phyloP scores from a whole-genome alignment of 768 basidiomycete genomes.

The Austroboletus eburneus region DNA sequence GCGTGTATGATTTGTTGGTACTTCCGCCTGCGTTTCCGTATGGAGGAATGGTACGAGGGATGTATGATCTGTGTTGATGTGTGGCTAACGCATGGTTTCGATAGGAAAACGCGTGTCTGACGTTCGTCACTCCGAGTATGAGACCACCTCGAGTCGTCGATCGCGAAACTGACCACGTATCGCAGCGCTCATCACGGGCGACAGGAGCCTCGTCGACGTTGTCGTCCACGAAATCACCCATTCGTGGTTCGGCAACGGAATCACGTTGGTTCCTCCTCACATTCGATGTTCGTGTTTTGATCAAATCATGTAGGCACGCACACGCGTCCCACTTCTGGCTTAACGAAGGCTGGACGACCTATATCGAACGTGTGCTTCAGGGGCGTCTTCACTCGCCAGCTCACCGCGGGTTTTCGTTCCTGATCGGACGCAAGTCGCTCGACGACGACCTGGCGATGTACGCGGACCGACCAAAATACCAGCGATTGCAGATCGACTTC shows the following conservation, averaged over 20 bases:
- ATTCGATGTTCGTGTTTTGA: too few relatives aligned
- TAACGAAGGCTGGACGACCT: conserved; percentile 93
- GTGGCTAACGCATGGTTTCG: conserved; percentile 2
- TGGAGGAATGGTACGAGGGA: conserved; percentile 67
- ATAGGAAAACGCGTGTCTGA: conserved; percentile 84
- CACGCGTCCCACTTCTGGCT: conserved; percentile 81
- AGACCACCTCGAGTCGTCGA: neutral
- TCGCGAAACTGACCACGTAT: neutral
- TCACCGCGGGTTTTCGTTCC: conserved; percentile 74
- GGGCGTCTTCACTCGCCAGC: conserved; percentile 66
- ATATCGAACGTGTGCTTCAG: conserved; percentile 80
- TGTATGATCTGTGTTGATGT: neutral
- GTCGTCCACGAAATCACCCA: conserved; percentile 84
- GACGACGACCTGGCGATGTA: conserved; percentile 63
- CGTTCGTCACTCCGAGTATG: conserved; percentile 84
- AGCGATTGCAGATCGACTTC: conserved; percentile 73
- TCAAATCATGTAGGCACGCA: conserved; percentile 49
- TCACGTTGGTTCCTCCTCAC: conserved; percentile 46
- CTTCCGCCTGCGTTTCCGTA: conserved; percentile 90
- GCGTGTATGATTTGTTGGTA: conserved; percentile 84
- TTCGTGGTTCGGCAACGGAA: conserved; percentile 89
- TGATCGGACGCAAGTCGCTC: conserved; percentile 71
- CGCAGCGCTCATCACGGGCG: conserved; percentile 75
- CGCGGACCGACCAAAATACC: conserved; percentile 59
- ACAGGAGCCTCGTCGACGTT: conserved; percentile 85